Percentiles rank a stretch among this genome's conserved stretches.
phyloP scores from a whole-genome alignment of 768 basidiomycete genomes.

The Pleurotus tuber-regium region DNA sequence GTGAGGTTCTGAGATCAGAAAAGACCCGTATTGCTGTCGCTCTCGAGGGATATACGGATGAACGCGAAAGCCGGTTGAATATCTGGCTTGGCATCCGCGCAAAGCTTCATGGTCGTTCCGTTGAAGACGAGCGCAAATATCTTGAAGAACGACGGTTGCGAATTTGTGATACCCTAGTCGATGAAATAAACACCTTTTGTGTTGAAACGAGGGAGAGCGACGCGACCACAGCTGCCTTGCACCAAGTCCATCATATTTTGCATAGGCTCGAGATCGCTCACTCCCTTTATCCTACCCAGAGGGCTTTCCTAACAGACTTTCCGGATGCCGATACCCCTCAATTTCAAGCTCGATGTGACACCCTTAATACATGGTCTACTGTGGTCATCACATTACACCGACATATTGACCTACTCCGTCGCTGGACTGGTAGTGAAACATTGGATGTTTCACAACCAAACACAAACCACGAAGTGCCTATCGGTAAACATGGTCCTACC shows the following conservation, averaged over 20 bases:
- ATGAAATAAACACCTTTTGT: constrained; percentile 78
- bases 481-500: constrained; percentile 31
- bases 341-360: constrained; percentile 84
- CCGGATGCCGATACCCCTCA: constrained; percentile 58
- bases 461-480: constrained; percentile 58
- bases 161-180: constrained; percentile 78
- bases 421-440: constrained; percentile 93
- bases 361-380: constrained; percentile 91
- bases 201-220: constrained; percentile 43
- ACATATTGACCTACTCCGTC: constrained; percentile 76
- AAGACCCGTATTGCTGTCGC: constrained; percentile 88
- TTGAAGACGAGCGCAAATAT: constrained; percentile 77
- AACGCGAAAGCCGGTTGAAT: constrained; percentile 66
- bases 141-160: constrained; percentile 83
- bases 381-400: constrained; percentile 81
- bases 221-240: constrained; percentile 45
- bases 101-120: constrained; percentile 73
- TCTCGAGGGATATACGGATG: constrained; percentile 65
- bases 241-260: constrained; percentile 64
- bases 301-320: constrained; percentile 78
- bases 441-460: constrained; percentile 85
- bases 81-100: constrained; percentile 93
- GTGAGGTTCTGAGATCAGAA: constrained; percentile 94
- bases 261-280: constrained; percentile 78
- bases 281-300: constrained; percentile 82